Evolutionary conservation across 345 rosid species (phyloP).

Genomic region (Citrus mangshanensis): DNA sequence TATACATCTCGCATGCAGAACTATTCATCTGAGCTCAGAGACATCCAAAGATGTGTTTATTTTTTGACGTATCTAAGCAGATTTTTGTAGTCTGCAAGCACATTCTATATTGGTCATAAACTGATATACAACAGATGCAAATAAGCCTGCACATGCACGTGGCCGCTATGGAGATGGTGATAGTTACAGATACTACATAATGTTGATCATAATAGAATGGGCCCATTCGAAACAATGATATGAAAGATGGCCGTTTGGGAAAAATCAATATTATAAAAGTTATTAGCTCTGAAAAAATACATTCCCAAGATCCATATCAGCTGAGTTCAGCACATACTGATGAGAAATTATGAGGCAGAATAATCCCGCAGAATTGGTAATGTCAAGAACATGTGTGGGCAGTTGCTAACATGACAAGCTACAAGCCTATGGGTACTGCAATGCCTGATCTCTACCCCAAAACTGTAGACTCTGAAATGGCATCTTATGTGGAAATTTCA

Average conservation of each 20-base stretch:
- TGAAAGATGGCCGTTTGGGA: constrained; percentile 14
- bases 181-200: background rate
- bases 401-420: background rate
- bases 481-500: background rate
- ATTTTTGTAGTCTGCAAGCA: constrained; percentile 16
- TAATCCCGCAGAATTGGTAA: background rate
- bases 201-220: background rate
- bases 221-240: constrained; percentile 7
- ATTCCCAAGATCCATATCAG: background rate
- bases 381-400: background rate
- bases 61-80: constrained; percentile 9
- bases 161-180: constrained; percentile 9
- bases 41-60: constrained; percentile 10
- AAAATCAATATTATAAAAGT: constrained; percentile 17
- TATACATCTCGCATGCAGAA: background rate
- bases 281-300: constrained; percentile 14
- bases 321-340: background rate
- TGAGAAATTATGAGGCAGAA: background rate
- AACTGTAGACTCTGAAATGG: background rate
- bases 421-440: background rate
- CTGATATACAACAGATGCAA: constrained; percentile 7
- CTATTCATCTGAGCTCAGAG: constrained; percentile 9
- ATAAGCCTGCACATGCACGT: constrained; percentile 13
- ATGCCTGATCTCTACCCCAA: background rate
- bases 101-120: background rate